Evolutionary conservation across 2,329 filamentous ascomycete genomes (phyloP).

Genomic region (Sodiomyces alkalinus): DNA sequence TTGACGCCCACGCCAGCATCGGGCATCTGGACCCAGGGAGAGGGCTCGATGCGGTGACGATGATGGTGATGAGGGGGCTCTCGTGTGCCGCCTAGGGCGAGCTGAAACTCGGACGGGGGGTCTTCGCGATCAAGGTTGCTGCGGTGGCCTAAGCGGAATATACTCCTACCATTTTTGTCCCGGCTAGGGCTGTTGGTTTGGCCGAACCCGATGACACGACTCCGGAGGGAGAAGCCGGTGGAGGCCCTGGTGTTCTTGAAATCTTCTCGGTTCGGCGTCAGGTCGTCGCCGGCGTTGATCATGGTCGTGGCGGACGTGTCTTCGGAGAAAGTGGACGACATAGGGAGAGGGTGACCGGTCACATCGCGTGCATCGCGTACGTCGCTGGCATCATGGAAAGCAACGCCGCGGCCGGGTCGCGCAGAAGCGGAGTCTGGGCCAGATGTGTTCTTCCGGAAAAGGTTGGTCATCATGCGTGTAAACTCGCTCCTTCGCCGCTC

Average conservation of each 20-base stretch:
- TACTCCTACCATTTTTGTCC: too few relatives aligned
- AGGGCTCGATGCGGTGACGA: constrained; percentile 23
- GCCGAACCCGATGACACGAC: constrained; percentile 32
- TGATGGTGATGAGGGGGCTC: constrained; percentile 9
- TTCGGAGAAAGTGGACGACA: constrained; percentile 29
- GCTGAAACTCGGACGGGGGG: constrained; percentile 10
- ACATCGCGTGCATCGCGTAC: too few relatives aligned
- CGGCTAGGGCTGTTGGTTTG: constrained; percentile 12
- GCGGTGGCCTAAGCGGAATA: too few relatives aligned
- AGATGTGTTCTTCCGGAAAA: constrained; percentile 23
- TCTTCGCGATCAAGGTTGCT: constrained; percentile 32
- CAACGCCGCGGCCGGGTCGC: too few relatives aligned
- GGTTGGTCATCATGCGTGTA: constrained; percentile 32
- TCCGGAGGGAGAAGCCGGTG: constrained; percentile 33
- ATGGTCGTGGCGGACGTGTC: constrained; percentile 28
- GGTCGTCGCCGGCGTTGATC: constrained; percentile 14
- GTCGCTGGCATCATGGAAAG: too few relatives aligned
- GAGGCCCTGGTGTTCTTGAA: constrained; percentile 35
- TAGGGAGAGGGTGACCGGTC: too few relatives aligned
- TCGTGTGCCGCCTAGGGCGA: too few relatives aligned
- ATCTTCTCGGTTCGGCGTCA: constrained; percentile 26
- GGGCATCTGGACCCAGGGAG: constrained; percentile 46
- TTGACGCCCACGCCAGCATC: constrained; percentile 62
- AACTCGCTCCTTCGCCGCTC: too few relatives aligned
- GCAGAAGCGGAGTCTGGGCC: background rate